Conservation (phyloP, 257 asterid species). For the Catharanthus roseus region DNA sequence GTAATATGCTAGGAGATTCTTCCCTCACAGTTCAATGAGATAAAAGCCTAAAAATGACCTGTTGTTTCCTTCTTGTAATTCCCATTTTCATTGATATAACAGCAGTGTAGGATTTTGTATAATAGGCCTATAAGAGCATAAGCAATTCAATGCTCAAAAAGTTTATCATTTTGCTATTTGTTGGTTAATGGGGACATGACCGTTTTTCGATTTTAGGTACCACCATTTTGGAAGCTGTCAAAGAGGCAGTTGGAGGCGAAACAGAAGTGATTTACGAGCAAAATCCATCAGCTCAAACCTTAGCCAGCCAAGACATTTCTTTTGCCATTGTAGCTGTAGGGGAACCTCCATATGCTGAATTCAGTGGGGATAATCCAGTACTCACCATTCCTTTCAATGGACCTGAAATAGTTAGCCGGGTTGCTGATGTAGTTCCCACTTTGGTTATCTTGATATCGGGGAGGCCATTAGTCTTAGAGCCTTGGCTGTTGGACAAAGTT, state of each 20-base stretch:
- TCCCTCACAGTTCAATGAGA: background rate
- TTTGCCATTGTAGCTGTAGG: conserved; percentile 72
- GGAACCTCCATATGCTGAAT: conserved; percentile 75
- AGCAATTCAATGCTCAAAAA: background rate
- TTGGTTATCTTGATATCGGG: conserved; percentile 65
- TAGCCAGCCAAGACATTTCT: conserved; percentile 50
- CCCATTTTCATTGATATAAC: background rate
- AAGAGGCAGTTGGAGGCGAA: conserved; percentile 45
- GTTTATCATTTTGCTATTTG: background rate
- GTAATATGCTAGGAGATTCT: background rate
- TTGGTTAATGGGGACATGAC: background rate
- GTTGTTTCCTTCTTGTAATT: background rate
- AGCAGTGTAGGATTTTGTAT: background rate
- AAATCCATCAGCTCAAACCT: conserved; percentile 52
- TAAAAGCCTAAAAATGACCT: background rate
- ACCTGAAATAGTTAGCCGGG: conserved; percentile 44
- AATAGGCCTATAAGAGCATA: background rate
- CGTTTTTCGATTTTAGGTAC: conserved; percentile 50
- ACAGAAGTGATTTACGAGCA: conserved; percentile 61
- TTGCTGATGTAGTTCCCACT: conserved; percentile 70
- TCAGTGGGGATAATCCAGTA: conserved; percentile 62
- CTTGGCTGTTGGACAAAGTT: conserved; percentile 46
- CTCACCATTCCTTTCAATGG: conserved; percentile 62
- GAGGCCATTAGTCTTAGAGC: conserved; percentile 67
- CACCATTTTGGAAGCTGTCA: conserved; percentile 73